Conservation (phyloP, 2,329 filamentous ascomycete genomes). For the Xylariaceae sp. region DNA sequence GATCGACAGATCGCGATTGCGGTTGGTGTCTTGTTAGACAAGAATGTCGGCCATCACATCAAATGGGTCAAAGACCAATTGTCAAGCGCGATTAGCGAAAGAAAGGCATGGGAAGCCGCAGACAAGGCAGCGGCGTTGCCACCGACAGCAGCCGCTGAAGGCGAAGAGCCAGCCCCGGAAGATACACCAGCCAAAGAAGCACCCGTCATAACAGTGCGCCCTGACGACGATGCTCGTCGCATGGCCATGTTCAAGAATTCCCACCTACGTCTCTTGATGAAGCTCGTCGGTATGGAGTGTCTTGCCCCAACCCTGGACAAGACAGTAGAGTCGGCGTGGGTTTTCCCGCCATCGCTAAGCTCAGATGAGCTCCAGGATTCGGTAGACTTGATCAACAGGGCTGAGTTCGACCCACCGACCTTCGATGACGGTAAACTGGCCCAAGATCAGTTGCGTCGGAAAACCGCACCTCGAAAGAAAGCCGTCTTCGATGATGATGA, state of each 20-base stretch:
- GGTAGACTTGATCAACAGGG: slow-evolving; percentile 69
- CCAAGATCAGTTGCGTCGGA: slow-evolving; percentile 74
- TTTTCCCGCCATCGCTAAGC: slow-evolving; percentile 63
- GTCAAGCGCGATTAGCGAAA: slow-evolving; percentile 63
- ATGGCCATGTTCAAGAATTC: slow-evolving; percentile 85
- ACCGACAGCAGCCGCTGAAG: slow-evolving; percentile 30
- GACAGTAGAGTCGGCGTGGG: slow-evolving; percentile 72
- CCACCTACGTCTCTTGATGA: slow-evolving; percentile 80
- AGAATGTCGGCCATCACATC: slow-evolving; percentile 71
- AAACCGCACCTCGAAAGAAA: slow-evolving; percentile 50
- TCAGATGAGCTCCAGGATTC: slow-evolving; percentile 64
- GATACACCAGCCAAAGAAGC: slow-evolving; percentile 31
- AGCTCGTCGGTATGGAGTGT: slow-evolving; percentile 65
- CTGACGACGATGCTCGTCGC: slow-evolving; percentile 62
- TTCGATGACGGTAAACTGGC: slow-evolving; percentile 74
- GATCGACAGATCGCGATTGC: slow-evolving; percentile 75
- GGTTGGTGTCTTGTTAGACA: slow-evolving; percentile 74
- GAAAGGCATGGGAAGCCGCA: slow-evolving; percentile 72
- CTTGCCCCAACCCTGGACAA: slow-evolving; percentile 55
- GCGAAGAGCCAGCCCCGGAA: slow-evolving; percentile 21
- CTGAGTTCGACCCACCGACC: slow-evolving; percentile 71
- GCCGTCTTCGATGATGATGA: slow-evolving; percentile 70
- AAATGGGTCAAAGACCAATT: slow-evolving; percentile 77
- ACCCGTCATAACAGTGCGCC: slow-evolving; percentile 48
- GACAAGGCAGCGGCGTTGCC: slow-evolving; percentile 51